Evolutionary conservation across 257 asterid species (phyloP), one percentile per base, ranked within the genome.

Genomic region (Coffea canephora): DNA sequence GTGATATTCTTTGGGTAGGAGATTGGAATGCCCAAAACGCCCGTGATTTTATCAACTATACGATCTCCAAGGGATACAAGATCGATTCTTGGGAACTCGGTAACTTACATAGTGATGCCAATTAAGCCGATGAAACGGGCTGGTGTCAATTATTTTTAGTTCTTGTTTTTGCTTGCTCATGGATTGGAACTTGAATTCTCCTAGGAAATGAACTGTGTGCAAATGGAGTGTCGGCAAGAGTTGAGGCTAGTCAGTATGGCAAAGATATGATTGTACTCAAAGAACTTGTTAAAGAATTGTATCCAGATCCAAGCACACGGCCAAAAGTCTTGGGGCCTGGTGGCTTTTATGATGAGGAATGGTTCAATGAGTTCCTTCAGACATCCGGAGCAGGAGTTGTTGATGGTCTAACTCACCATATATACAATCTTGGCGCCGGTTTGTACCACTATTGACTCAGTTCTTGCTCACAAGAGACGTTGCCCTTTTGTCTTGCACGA

Each of bases 351-450:
- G 93, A 94, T 48, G 78, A 87, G 75, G 21, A 78, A 75, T 94
- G 98, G 97, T 91, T 88, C 81, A 75, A 83, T 2, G 57, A 55
- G 7, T 92, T 88, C 65, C 94, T 94, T 31, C 84, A 79, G 69
- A 39, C 85, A 1, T 82, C 93, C 0, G 94, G 97, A 2, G 93
- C 97, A 15, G 80, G 87, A 23, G 88, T 91, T 0, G 88, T 94
- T 2, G 90, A 91, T 82, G 98, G 93, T n/a, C 77, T 94, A 23
- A 91, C 97, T 1, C 96, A 94, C 87, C 97, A 94, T 77, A 87
- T 89, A 68, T 94, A 94, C 89, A 94, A 91, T 64, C 97, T 94
- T 74, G 98, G 98, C 36, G 80, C 94, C 85, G 97, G 98, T 91
- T 34, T 12, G 36, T 48, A 4, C 41, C 9, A 19, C 21, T 45